Evolutionary conservation across 495 filamentous ascomycete genomes (phyloP), one percentile per base, ranked within the genome.

Genomic region (Daldinia grandis): DNA sequence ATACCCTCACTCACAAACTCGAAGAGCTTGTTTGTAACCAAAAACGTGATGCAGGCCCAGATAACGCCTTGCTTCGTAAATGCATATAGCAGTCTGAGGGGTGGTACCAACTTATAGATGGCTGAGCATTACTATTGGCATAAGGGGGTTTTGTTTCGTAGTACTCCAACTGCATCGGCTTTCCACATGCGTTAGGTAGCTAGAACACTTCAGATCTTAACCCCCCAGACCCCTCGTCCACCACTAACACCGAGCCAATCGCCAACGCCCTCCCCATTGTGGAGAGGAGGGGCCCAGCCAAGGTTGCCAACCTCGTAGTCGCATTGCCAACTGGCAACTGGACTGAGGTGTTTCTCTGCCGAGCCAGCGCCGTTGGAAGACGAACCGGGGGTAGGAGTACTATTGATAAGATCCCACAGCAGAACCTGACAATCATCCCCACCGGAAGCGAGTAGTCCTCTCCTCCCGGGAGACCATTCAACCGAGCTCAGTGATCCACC

Each of bases 231-330:
- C 0, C 95, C 95, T 61, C 94, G 85, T 25, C 95, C 95, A 33
- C 93, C 96, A 75, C 91, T 92, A 5, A 99, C 93, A 24, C 95
- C 96, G 17, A 99, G 81, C 95, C 95, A 99, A 66, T 99, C 95
- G 14, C 92, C 91, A 30, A 64, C 62, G 4, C 89, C 89, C 55
- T 93, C 91, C n/a, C 86, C 83, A 51, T 86, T 91, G 10, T 74
- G 67, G 66, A 92, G 90, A 56, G 91, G 91, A 33, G 95, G 95
- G 15, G 92, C 92, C 95, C 95, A 99, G 74, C 92, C 94, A 33
- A 98, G 86, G 78, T 98, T 98, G 9, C 90, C 91, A 25, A 99
- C 92, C 81, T 99, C 95, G 71, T 97, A 97, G 64, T 98, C 95
- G 74, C 95, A 98, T 74, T 91, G 88, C 96, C 96, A 99, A 63